Percentiles rank a stretch among this genome's conserved stretches.
Conservation (phyloP, 2,329 filamentous ascomycete species). For the Microcyclospora tardicrescens region DNA sequence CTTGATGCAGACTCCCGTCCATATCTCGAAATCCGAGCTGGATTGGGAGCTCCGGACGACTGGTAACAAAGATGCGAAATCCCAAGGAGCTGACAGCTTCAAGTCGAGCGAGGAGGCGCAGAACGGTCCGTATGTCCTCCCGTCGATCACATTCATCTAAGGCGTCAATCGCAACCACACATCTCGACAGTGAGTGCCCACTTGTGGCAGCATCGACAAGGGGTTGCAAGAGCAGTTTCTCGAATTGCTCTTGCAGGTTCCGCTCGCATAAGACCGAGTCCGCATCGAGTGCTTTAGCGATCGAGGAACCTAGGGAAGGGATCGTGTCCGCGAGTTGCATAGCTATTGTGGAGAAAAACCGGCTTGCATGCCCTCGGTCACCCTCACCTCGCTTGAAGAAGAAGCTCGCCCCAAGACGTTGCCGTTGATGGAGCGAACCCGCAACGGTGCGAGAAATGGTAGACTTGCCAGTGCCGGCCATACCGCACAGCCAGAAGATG, state of each 20-base stretch:
- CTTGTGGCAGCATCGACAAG: neutral
- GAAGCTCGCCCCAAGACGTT: slow-evolving; percentile 9
- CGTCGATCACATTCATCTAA: slow-evolving; percentile 22
- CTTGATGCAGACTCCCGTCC: slow-evolving; percentile 7
- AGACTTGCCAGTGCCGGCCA: slow-evolving; percentile 23
- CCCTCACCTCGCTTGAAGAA: slow-evolving; percentile 11
- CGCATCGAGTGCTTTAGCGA: slow-evolving; percentile 1
- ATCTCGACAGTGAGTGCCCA: no score
- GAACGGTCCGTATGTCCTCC: slow-evolving; percentile 6
- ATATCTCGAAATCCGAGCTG: slow-evolving; percentile 8
- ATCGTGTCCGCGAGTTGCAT: slow-evolving; percentile 3
- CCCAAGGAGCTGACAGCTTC: slow-evolving; percentile 3
- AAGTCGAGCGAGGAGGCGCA: slow-evolving; percentile 8
- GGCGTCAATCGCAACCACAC: slow-evolving; percentile 19
- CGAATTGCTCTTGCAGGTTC: slow-evolving; percentile 4
- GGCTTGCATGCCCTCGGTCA: slow-evolving; percentile 5
- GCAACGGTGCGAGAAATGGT: slow-evolving; percentile 22
- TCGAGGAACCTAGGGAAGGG: neutral
- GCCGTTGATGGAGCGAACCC: slow-evolving; percentile 2
- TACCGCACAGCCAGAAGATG: slow-evolving; percentile 23
- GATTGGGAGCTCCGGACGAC: slow-evolving; percentile 15
- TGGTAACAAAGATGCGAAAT: slow-evolving; percentile 14
- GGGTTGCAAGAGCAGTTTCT: slow-evolving; percentile 4
- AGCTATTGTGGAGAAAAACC: slow-evolving; percentile 8
- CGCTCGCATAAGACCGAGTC: slow-evolving; percentile 2